A percentile compares a stretch with the other conserved stretches of the same genome.
Evolutionary conservation across 805 yeast species (phyloP).

Genomic region (Candida suzukii): DNA sequence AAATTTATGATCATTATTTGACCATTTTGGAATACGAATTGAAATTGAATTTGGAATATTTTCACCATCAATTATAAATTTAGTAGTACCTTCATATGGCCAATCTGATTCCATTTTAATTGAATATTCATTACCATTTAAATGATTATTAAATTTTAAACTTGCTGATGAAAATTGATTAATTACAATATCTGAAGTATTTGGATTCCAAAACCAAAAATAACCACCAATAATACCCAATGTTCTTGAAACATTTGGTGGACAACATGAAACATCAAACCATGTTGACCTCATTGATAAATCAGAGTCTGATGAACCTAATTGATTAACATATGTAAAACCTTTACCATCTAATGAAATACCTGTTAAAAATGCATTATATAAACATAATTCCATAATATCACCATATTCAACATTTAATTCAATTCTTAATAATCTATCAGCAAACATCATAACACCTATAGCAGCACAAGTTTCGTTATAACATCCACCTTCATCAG

Average conservation of each 20-base stretch:
- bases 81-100: background rate
- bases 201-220: background rate
- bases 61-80: background rate
- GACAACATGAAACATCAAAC: conserved; percentile 20
- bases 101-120: background rate
- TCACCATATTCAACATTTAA: conserved; percentile 11
- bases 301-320: no score
- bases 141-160: background rate
- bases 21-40: background rate
- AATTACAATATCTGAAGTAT: background rate
- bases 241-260: conserved; percentile 17
- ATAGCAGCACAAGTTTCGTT: conserved; percentile 22
- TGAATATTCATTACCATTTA: background rate
- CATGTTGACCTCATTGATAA: conserved; percentile 10
- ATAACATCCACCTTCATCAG: conserved; percentile 17
- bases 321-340: conserved; percentile 17
- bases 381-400: conserved; percentile 17
- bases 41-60: background rate
- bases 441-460: conserved; percentile 13
- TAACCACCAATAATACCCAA: background rate
- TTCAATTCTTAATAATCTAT: conserved; percentile 10
- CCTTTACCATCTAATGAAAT: conserved; percentile 18
- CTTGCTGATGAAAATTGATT: background rate
- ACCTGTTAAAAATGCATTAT: conserved; percentile 17
- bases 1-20: background rate